Percentiles rank a stretch among this genome's conserved stretches.
phyloP scores from a whole-genome alignment of 2,329 filamentous ascomycete species.

The Hymenoscyphus albidus region DNA sequence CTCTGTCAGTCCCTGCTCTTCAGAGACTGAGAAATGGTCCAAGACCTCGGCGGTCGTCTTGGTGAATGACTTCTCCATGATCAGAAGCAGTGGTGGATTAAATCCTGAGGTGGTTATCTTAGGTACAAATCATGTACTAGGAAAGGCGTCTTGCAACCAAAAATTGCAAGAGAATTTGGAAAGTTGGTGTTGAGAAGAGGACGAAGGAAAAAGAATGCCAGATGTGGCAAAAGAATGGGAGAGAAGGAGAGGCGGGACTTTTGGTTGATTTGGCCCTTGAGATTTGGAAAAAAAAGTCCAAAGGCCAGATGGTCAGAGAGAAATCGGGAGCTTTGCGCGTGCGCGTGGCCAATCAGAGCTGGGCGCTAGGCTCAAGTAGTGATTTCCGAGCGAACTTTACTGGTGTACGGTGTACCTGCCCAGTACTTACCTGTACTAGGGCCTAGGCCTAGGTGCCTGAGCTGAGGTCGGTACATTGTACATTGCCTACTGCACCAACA shows the following conservation, averaged over 20 bases:
- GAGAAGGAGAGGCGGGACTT: not conserved
- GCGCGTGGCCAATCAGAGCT: not conserved
- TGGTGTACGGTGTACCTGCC: too few species aligned
- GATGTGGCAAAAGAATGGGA: not conserved
- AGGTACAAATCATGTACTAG: slow-evolving; percentile 4
- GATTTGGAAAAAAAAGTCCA: slow-evolving; percentile 3
- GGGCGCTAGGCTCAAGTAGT: too few species aligned
- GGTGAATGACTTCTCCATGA: slow-evolving; percentile 62
- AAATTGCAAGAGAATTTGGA: slow-evolving; percentile 5
- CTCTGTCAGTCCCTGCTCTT: slow-evolving; percentile 52
- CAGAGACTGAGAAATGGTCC: slow-evolving; percentile 53
- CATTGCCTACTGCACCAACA: too few species aligned
- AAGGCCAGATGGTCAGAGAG: not conserved
- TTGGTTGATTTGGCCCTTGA: not conserved
- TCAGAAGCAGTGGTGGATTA: slow-evolving; percentile 13
- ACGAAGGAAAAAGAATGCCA: slow-evolving; percentile 1
- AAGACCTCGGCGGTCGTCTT: slow-evolving; percentile 56
- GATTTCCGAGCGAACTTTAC: too few species aligned
- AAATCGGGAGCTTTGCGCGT: not conserved
- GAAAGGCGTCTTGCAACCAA: not conserved
- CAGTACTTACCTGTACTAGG: too few species aligned
- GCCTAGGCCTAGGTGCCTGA: not conserved
- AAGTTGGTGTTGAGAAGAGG: not conserved
- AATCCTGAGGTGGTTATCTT: not conserved
- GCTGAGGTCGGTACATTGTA: too few species aligned